Base-by-base conservation (phyloP, 1,284 basidiomycete species). In the Ganoderma boninense region DNA sequence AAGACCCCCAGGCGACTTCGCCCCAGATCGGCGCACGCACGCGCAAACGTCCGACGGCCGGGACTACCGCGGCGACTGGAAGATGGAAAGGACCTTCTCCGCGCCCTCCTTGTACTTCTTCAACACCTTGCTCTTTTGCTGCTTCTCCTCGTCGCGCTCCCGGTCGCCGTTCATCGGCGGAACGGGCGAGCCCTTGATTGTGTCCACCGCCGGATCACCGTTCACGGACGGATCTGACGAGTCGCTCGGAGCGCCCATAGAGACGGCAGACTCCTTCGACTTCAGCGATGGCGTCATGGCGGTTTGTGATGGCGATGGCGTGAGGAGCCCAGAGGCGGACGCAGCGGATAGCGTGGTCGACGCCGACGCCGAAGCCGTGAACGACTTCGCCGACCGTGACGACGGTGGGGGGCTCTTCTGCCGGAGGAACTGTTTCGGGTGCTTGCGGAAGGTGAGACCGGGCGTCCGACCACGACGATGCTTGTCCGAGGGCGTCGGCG, bases 81-180 rank as follows among this genome's bases (percentile, higher is more conserved):
- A 94, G 72, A 95, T 84, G 42, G 92, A 92, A 71, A 94, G 86
- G 69, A 95, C 86, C 77, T 94, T 94, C 84, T 94, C 93, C 14
- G 92, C 92, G 69, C 90, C 92, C 79, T 93, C 90, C 81, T 93
- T 94, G 82, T 93, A 93, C 82, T 89, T 94, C 86, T 92, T 92
- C 81, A 93, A 79, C 80, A 92, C 93, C 83, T 89, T 93, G 77
- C 82, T 89, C 86, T 87, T 90, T 68, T 82, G 80, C 77, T 82
- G 80, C 77, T 87, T 87, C 80, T 90, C 88, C 23, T 74, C 73
- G 32, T 74, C 70, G 23, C 54, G 54, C 5, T 57, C 54, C 54
- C 29, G 32, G 29, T 57, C 71, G 66, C 84, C 82, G 62, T 87
- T 87, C 46, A 69, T 61, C 10, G 71, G 72, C 18, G 66, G 59